A percentile compares a stretch with the other conserved stretches of the same genome.
These are phyloP conservation scores for Skeletonema potamos DNA, from an alignment of 108 stramenopile species.

Conservation along the genomic window DNA sequence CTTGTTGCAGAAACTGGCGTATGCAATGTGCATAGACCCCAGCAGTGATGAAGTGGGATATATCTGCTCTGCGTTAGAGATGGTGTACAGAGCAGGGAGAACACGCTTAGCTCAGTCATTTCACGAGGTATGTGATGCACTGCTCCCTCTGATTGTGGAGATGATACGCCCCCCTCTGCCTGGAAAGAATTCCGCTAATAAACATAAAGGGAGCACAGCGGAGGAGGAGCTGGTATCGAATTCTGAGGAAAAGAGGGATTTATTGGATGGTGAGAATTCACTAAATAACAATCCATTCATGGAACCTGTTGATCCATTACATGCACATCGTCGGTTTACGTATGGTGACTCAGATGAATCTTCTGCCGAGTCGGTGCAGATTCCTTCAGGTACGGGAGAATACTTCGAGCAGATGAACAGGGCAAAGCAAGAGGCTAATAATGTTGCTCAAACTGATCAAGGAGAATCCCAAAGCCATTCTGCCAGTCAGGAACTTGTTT, in stretches of 20 bases:
- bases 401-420: conserved; percentile 20
- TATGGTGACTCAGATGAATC: conserved; percentile 26
- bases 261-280: not conserved
- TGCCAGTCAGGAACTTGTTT: not conserved
- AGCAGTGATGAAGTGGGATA: conserved; percentile 38
- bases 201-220: not conserved
- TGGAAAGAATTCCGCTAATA: not conserved
- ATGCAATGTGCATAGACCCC: conserved; percentile 35
- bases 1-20: conserved; percentile 48
- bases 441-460: not conserved
- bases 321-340: not conserved
- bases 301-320: conserved; percentile 3
- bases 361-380: conserved; percentile 23
- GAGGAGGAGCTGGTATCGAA: conserved; percentile 6
- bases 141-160: conserved; percentile 49
- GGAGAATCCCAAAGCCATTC: not conserved
- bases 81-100: conserved; percentile 46
- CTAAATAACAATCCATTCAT: not conserved
- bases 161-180: conserved; percentile 43
- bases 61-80: conserved; percentile 48
- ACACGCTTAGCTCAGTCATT: conserved; percentile 35
- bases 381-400: conserved; percentile 24
- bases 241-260: conserved; percentile 1
- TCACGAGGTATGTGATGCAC: conserved; percentile 40
- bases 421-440: not conserved